Evolutionary conservation across 2,329 filamentous ascomycete genomes (phyloP).

Genomic region (Neurospora sp.): DNA sequence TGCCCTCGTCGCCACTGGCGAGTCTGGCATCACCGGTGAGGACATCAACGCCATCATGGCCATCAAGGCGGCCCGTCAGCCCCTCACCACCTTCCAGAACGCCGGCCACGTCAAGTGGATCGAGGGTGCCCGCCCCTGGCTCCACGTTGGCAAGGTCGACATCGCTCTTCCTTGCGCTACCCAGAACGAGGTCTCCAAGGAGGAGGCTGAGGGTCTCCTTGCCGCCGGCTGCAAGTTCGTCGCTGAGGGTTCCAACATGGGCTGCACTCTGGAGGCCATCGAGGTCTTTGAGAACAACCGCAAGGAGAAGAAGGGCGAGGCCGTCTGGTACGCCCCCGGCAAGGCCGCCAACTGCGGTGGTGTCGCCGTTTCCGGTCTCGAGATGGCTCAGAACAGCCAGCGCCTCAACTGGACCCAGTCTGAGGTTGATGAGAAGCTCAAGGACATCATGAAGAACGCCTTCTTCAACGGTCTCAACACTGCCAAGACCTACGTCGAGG

Average conservation of each 20-base stretch:
- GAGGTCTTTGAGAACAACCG: conserved; percentile 80
- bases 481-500: conserved; percentile 76
- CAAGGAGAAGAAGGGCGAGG: conserved; percentile 53
- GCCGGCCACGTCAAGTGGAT: conserved; percentile 68
- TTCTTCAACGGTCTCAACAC: conserved; percentile 86
- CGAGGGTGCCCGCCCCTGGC: conserved; percentile 81
- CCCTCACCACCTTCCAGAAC: conserved; percentile 63
- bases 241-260: conserved; percentile 98
- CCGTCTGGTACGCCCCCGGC: conserved; percentile 89
- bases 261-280: conserved; percentile 91
- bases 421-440: conserved; percentile 85
- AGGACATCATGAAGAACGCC: conserved; percentile 88
- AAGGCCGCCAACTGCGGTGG: conserved; percentile 97
- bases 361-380: conserved; percentile 91
- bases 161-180: conserved; percentile 88
- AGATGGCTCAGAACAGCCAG: conserved; percentile 97
- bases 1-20: conserved; percentile 63
- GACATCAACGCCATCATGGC: conserved; percentile 70
- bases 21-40: conserved; percentile 65
- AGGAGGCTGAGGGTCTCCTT: conserved; percentile 79
- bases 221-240: conserved; percentile 71
- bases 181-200: conserved; percentile 92
- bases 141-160: conserved; percentile 80
- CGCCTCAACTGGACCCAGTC: conserved; percentile 77
- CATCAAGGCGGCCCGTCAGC: conserved; percentile 79